Conservation (phyloP, 352 stramenopile species). For the Pythium rishiriense region DNA sequence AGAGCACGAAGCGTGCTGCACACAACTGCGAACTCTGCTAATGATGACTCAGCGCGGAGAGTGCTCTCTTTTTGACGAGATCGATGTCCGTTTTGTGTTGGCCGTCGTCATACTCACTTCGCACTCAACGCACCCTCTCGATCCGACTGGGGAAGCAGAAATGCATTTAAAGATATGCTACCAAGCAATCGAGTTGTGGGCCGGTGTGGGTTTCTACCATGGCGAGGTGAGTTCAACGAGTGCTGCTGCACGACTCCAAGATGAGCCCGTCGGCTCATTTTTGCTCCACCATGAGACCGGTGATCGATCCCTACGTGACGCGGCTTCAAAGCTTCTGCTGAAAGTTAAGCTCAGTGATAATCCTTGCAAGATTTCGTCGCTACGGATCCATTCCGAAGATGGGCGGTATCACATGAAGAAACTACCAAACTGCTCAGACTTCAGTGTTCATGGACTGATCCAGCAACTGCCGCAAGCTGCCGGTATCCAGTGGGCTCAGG, state of each 20-base stretch:
- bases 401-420: constrained; percentile 44
- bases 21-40: constrained; percentile 14
- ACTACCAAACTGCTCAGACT: constrained; percentile 29
- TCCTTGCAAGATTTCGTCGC: constrained; percentile 39
- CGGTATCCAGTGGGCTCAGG: constrained; percentile 35
- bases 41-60: not conserved
- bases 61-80: constrained; percentile 1
- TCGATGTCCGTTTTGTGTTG: constrained; percentile 20
- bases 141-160: constrained; percentile 12
- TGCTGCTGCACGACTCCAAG: constrained; percentile 31
- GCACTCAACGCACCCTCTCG: not conserved
- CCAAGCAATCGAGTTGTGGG: constrained; percentile 52
- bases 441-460: constrained; percentile 53
- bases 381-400: constrained; percentile 39
- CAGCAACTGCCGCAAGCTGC: constrained; percentile 37
- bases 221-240: constrained; percentile 31
- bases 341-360: constrained; percentile 47
- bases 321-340: constrained; percentile 31
- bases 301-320: too few species aligned
- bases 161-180: constrained; percentile 42
- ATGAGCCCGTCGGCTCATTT: constrained; percentile 42
- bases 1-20: constrained; percentile 9
- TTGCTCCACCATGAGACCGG: constrained; percentile 39
- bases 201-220: constrained; percentile 57
- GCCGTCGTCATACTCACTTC: constrained; percentile 12